A percentile compares a stretch with the other conserved stretches of the same genome.
phyloP scores from a whole-genome alignment of 75 land plant genomes.

The Pinus taeda region DNA sequence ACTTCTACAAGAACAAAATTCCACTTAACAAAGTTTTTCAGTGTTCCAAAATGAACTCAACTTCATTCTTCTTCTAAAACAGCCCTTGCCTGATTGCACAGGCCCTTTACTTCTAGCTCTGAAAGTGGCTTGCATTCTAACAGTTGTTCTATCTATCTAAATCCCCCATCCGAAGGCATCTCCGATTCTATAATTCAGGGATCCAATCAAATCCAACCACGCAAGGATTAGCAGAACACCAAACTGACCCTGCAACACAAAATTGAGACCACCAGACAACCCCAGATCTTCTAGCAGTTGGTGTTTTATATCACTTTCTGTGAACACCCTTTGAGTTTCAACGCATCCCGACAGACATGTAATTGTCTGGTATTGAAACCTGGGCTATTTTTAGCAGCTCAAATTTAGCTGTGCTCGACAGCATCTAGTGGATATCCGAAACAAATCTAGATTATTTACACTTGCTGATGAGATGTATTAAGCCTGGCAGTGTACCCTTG shows the following conservation, averaged over 20 bases:
- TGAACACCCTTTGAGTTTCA: too few relatives aligned
- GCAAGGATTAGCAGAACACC: background rate
- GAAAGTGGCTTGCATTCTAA: slow-evolving; percentile 48
- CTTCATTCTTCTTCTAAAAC: slow-evolving; percentile 53
- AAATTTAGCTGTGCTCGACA: background rate
- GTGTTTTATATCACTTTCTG: too few relatives aligned
- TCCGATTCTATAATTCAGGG: background rate
- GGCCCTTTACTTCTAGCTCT: slow-evolving; percentile 37
- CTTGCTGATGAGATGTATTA: background rate
- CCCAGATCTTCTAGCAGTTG: too few relatives aligned
- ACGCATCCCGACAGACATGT: too few relatives aligned
- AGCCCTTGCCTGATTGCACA: slow-evolving; percentile 44
- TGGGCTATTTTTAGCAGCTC: too few relatives aligned
- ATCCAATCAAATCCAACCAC: slow-evolving; percentile 4
- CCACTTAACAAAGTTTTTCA: too few relatives aligned
- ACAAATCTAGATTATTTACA: background rate
- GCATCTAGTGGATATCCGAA: background rate
- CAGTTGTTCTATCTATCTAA: slow-evolving; percentile 56
- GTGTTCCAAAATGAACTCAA: too few relatives aligned
- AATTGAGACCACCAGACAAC: too few relatives aligned
- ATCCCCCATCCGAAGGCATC: slow-evolving; percentile 45
- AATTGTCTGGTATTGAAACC: background rate
- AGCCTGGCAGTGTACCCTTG: background rate
- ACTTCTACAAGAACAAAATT: too few relatives aligned
- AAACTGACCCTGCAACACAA: background rate